These are phyloP conservation scores for Globisporangium okanoganense DNA, from an alignment of 352 stramenopile species.

Conservation along the genomic window DNA sequence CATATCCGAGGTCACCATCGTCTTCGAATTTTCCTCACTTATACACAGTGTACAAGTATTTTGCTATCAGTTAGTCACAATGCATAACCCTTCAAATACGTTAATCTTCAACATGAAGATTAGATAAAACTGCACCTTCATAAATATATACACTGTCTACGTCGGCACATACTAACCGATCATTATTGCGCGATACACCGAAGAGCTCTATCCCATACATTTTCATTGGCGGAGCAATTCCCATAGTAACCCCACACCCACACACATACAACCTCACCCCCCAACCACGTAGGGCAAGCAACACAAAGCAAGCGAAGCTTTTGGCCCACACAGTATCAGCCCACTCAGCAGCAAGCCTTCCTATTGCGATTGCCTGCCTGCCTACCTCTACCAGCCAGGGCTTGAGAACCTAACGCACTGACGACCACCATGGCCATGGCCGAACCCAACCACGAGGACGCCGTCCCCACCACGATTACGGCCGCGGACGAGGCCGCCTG, in stretches of 20 bases:
- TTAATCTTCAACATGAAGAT: no score
- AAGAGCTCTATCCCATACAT: neutral
- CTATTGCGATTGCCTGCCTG: neutral
- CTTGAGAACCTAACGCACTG: neutral
- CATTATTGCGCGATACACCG: neutral
- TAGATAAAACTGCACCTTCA: neutral
- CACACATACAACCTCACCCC: neutral
- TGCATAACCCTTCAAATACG: neutral
- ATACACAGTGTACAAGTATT: no score
- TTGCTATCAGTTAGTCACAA: neutral
- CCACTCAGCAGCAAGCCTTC: neutral
- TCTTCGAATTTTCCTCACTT: neutral
- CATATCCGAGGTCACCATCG: neutral
- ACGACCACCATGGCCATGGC: conserved; percentile 11
- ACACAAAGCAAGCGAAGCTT: neutral
- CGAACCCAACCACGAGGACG: conserved; percentile 9
- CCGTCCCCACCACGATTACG: neutral
- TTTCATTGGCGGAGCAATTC: neutral
- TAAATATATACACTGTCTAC: neutral
- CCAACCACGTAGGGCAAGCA: neutral
- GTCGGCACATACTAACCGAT: neutral
- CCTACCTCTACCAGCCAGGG: neutral
- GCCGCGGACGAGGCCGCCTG: conserved; percentile 1
- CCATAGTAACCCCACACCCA: neutral
- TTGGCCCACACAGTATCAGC: neutral